These are phyloP conservation scores for Taphrina communis DNA, from an alignment of 1,139 yeast species.

Conservation along the genomic window DNA sequence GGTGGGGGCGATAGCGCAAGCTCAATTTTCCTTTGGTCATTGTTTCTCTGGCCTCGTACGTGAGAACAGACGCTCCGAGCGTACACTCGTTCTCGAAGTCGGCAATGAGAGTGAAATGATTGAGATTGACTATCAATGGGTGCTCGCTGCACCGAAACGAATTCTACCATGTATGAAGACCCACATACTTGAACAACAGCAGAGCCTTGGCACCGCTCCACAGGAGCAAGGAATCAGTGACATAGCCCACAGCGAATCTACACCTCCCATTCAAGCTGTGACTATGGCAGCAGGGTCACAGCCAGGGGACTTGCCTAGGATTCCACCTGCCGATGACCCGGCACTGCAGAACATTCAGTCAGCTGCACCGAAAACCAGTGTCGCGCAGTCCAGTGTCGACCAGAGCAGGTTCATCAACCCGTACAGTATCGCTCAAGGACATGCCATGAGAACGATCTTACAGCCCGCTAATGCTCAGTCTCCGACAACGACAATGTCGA, in stretches of 20 bases:
- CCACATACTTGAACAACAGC: slow-evolving; percentile 12
- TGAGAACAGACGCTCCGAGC: slow-evolving; percentile 46
- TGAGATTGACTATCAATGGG: slow-evolving; percentile 38
- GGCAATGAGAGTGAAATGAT: slow-evolving; percentile 20
- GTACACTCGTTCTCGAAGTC: slow-evolving; percentile 26
- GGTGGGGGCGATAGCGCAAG: slow-evolving; percentile 47
- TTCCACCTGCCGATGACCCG: neutral
- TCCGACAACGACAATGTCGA: too few species aligned
- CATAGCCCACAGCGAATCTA: neutral
- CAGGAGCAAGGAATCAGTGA: neutral
- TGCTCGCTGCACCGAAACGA: slow-evolving; percentile 22
- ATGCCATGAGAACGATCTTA: neutral
- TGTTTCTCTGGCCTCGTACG: slow-evolving; percentile 51
- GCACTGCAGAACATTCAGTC: neutral
- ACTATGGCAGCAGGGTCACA: neutral
- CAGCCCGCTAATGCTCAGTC: neutral
- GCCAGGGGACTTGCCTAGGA: neutral
- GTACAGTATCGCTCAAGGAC: slow-evolving; percentile 3
- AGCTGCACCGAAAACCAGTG: neutral
- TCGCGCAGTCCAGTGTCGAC: neutral
- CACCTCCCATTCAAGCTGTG: too few species aligned
- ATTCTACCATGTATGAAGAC: slow-evolving; percentile 19
- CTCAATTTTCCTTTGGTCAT: slow-evolving; percentile 46
- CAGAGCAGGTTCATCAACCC: neutral
- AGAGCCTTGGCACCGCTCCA: neutral